phyloP scores from a whole-genome alignment of 495 filamentous ascomycete species.

The Chaetomium cochliodes region DNA sequence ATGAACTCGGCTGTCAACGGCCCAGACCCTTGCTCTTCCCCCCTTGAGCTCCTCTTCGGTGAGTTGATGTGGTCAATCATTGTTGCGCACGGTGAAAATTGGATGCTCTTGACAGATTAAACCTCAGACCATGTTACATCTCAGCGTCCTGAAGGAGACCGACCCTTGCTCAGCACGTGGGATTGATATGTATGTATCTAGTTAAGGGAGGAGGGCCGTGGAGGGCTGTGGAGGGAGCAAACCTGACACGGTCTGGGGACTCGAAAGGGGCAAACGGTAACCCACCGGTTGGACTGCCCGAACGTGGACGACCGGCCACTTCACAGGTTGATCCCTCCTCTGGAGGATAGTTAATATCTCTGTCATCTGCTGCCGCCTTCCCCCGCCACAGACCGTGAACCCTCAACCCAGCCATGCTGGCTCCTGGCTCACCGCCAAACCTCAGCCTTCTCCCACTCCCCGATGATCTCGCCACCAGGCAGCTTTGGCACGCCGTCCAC shows the following conservation, averaged over 20 bases:
- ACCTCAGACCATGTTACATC: background rate
- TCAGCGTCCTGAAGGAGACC: background rate
- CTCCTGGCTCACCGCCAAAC: conserved; percentile 66
- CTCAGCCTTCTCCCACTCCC: conserved; percentile 73
- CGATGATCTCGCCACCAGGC: conserved; percentile 43
- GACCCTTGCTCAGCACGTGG: background rate
- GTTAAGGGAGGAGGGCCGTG: too few relatives aligned
- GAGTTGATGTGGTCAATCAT: background rate
- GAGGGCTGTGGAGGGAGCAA: too few relatives aligned
- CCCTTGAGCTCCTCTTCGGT: background rate
- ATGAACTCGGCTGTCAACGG: background rate
- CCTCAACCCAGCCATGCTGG: background rate
- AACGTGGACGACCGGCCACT: background rate
- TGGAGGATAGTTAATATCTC: background rate
- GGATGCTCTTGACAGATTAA: background rate
- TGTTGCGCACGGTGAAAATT: background rate
- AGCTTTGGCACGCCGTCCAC: conserved; percentile 28
- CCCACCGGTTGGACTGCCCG: too few relatives aligned
- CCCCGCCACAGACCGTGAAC: background rate
- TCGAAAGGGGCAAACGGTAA: background rate
- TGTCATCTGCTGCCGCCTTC: too few relatives aligned
- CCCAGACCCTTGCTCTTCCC: background rate
- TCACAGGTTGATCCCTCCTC: background rate
- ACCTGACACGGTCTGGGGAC: background rate
- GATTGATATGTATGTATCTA: too few relatives aligned